A percentile compares a stretch with the other conserved stretches of the same genome.
Conservation (phyloP, 345 rosid genomes). For the Eutrema yunnanense region DNA sequence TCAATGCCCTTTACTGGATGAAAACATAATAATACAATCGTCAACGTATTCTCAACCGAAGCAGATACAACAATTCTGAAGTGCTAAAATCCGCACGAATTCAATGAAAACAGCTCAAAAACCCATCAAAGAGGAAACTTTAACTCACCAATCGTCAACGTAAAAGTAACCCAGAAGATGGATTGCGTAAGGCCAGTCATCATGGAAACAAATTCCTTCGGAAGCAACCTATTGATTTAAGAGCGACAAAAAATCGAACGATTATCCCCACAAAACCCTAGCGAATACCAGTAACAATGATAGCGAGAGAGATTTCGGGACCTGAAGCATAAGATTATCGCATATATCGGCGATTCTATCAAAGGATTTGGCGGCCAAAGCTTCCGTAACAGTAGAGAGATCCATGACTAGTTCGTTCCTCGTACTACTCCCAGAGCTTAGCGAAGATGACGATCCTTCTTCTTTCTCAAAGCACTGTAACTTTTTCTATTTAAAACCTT, state of each 20-base stretch:
- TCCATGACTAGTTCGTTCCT: conserved; percentile 41
- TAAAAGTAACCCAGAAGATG: conserved; percentile 72
- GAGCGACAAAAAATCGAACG: background rate
- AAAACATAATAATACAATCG: background rate
- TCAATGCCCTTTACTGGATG: background rate
- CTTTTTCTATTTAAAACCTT: background rate
- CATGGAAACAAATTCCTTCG: conserved; percentile 63
- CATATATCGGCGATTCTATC: conserved; percentile 66
- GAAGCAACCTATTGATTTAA: conserved; percentile 44
- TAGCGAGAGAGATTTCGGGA: background rate
- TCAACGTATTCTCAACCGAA: background rate
- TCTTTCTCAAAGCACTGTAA: background rate
- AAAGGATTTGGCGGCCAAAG: conserved; percentile 51
- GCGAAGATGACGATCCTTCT: background rate
- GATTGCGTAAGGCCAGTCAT: conserved; percentile 88
- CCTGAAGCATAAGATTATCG: conserved; percentile 79
- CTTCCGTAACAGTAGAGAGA: conserved; percentile 55
- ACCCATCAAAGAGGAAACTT: background rate
- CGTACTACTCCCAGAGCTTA: background rate
- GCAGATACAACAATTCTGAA: background rate
- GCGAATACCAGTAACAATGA: background rate
- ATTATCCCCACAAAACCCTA: conserved; percentile 6
- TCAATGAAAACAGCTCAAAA: background rate
- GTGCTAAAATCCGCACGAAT: background rate
- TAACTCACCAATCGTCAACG: conserved; percentile 53